phyloP scores from a whole-genome alignment of 2,329 filamentous ascomycete species.

The Fusarium compactum region DNA sequence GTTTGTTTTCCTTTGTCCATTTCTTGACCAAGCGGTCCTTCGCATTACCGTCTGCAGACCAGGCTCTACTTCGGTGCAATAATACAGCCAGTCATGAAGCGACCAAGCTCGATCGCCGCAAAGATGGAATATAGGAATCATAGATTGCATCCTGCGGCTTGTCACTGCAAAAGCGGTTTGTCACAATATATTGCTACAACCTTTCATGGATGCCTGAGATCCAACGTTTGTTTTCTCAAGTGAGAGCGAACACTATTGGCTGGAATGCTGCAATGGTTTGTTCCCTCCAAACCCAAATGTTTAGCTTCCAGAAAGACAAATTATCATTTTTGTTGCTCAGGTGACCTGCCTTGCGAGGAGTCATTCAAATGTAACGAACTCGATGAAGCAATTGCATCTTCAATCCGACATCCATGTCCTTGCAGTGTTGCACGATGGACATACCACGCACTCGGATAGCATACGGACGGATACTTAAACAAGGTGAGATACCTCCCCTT shows the following conservation, averaged over 20 bases:
- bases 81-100: neutral
- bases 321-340: neutral
- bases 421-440: neutral
- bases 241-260: neutral
- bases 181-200: neutral
- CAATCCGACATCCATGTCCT: neutral
- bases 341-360: neutral
- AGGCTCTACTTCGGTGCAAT: slow-evolving; percentile 3
- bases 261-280: neutral
- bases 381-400: neutral
- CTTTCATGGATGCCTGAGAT: neutral
- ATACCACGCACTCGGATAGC: neutral
- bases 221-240: neutral
- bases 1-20: neutral
- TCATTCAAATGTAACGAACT: neutral
- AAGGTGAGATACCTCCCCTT: neutral
- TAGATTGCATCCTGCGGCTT: neutral
- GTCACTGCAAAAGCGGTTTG: neutral
- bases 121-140: neutral
- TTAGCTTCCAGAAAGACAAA: neutral
- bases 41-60: neutral
- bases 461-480: neutral
- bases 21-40: slow-evolving; percentile 13
- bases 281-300: neutral
- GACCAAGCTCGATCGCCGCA: neutral